Base-by-base conservation (phyloP, 371 early-diverging fungal genomes). In the Rhizopus delemar region DNA sequence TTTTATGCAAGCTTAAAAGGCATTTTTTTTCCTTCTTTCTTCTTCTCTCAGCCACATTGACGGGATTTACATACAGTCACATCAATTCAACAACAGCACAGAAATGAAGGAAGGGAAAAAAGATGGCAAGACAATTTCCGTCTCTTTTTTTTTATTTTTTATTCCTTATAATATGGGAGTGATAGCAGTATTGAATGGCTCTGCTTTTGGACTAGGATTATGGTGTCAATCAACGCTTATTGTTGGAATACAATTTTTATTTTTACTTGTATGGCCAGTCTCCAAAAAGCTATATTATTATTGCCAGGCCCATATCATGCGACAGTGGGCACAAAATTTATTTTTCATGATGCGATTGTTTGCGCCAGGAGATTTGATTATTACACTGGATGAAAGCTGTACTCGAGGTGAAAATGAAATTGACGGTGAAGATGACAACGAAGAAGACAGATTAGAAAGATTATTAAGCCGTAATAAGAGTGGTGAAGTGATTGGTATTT, bases 291-390 rank as follows among this genome's bases (percentile, higher is more conserved):
- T 69, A 22, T 86, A 84, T 60, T 73, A 73, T 7, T 55, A 59
- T 12, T 82, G 75, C 43, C 59, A 59, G 70, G 65, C 70, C 15
- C 72, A 76, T 51, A 82, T 87, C 5, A 79, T 86, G 75, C 68
- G 79, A 22, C 78, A 87, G 39, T 90, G 88, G 81, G 82, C 85
- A 5, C 80, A 84, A 3, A 70, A 82, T 43, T 46, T 90, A 8
- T 76, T 89, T 34, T 72, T 83, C 46, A 65, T 83, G 43, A 84
- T 84, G 56, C 84, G 81, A 50, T 65, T 80, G 5, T 88, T 89
- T 64, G 80, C 84, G 11, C 90, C 90, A 2, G 70, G 84, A 9
- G 76, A 78, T 22, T 66, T 91, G 38, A 68, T 87, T 13, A 58
- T 90, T 22, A 84, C 85, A 2, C 74, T 83, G 7, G 88, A 88